A percentile compares a stretch with the other conserved stretches of the same genome.
These are phyloP conservation scores for Ganoderma lingzhi DNA, from an alignment of 1,284 basidiomycete species.

Conservation along the genomic window DNA sequence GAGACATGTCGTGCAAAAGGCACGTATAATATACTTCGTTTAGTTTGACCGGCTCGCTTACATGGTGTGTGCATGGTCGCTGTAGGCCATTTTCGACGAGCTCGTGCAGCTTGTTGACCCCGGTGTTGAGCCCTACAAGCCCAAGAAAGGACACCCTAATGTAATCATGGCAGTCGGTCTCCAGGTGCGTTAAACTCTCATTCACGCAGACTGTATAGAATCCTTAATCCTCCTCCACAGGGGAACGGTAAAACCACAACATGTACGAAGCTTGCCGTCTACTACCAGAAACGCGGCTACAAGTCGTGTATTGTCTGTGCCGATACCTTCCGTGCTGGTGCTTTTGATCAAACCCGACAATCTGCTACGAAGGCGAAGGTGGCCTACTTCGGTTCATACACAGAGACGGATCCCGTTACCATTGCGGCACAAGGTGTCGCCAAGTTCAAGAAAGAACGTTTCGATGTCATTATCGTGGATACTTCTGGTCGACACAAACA, in stretches of 20 bases:
- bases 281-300: conserved; percentile 98
- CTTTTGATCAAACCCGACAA: conserved; percentile 97
- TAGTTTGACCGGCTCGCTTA: conserved; percentile 1
- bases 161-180: conserved; percentile 98
- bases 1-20: conserved; percentile 92
- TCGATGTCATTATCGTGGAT: conserved; percentile 99
- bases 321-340: conserved; percentile 99
- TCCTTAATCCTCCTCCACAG: conserved; percentile 46
- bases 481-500: conserved; percentile 98
- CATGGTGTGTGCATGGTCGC: conserved; percentile 18
- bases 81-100: conserved; percentile 95
- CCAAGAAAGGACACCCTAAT: conserved; percentile 94
- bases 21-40: conserved; percentile 44
- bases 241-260: conserved; percentile 99
- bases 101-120: conserved; percentile 96
- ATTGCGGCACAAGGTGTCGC: conserved; percentile 95
- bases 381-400: conserved; percentile 99
- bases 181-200: conserved; percentile 63
- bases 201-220: not conserved
- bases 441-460: conserved; percentile 98
- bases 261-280: conserved; percentile 96
- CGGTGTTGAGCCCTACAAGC: conserved; percentile 94
- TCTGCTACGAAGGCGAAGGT: conserved; percentile 98
- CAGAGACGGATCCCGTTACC: conserved; percentile 96
- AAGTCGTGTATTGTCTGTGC: conserved; percentile 99